Evolutionary conservation across 2,329 filamentous ascomycete species (phyloP).

Genomic region (Gliomastix tumulicola): DNA sequence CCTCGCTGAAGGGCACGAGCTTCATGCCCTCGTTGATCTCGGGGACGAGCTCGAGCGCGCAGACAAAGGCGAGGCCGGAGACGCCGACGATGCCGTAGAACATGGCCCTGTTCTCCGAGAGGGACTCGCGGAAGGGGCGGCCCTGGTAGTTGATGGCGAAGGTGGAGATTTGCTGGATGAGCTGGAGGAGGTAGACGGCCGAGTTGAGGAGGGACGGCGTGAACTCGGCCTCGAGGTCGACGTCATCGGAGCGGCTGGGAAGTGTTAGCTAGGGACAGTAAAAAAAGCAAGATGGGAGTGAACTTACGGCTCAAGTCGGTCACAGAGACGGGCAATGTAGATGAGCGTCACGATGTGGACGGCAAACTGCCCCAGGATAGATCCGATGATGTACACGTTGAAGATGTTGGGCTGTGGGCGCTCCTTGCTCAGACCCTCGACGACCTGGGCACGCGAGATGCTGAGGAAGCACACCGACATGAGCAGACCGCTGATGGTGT

Average conservation of each 20-base stretch:
- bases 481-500: conserved; percentile 98
- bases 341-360: conserved; percentile 91
- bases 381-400: conserved; percentile 97
- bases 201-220: conserved; percentile 90
- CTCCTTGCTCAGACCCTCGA: conserved; percentile 93
- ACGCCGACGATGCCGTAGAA: conserved; percentile 93
- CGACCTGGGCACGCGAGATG: conserved; percentile 93
- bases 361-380: conserved; percentile 93
- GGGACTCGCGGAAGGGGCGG: conserved; percentile 91
- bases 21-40: conserved; percentile 92
- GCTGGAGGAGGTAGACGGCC: conserved; percentile 91
- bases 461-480: conserved; percentile 99
- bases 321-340: conserved; percentile 87
- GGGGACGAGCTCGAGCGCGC: conserved; percentile 90
- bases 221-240: conserved; percentile 95
- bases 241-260: conserved; percentile 42
- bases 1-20: conserved; percentile 79
- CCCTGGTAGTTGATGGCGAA: conserved; percentile 99
- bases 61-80: conserved; percentile 84
- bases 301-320: conserved; percentile 75
- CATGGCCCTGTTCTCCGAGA: conserved; percentile 95
- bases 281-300: not conserved
- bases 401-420: conserved; percentile 98
- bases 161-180: conserved; percentile 98
- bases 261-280: conserved; percentile 14